Evolutionary conservation across 2,329 filamentous ascomycete genomes (phyloP), one percentile per base, ranked within the genome.

Genomic region (Coniella lustricola): DNA sequence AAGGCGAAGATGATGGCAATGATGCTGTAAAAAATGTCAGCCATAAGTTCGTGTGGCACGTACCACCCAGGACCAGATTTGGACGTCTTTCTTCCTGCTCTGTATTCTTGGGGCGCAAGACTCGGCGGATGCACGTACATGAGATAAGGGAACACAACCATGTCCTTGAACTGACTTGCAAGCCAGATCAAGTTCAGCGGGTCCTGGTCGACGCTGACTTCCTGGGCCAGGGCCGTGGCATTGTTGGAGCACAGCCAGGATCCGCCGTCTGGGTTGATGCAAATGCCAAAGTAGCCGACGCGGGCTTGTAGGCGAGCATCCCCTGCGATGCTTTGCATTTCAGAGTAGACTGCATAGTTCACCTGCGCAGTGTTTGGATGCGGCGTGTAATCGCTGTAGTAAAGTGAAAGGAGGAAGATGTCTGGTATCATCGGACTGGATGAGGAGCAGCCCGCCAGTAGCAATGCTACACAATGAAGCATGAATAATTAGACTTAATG

Each of bases 381-480:
- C 3, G 93, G 87, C 17, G 83, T 81, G 70, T 96, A 96, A 54
- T 79, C 75, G 65, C 95, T 74, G 73, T 96, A 98, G 79, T 95
- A 97, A 61, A 98, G 81, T n/a, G 90, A 95, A 56, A 98, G 87
- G 58, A 98, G 82, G 77, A 96, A 98, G 68, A 98, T 97, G 63
- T 84, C 83, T 21, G 93, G 93, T 59, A 98, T 96, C 48, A 95
- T 74, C 2, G 91, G 93, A 44, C 91, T 96, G 35, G 91, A 95
- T 9, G 91, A 97, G 4, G 93, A 97, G 70, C 93, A 98, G 60
- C 93, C 93, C 62, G 93, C 91, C 57, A 98, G 75, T 60, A 98
- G 73, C 55, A 98, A 80, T 59, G 93, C 90, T 96, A 60, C 52
- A 14, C 48, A 35, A 49, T n/a, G n/a, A 16, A 48, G 32, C 31